Conservation (phyloP, 768 basidiomycete species). For the Holtermanniella nyarrowii region DNA sequence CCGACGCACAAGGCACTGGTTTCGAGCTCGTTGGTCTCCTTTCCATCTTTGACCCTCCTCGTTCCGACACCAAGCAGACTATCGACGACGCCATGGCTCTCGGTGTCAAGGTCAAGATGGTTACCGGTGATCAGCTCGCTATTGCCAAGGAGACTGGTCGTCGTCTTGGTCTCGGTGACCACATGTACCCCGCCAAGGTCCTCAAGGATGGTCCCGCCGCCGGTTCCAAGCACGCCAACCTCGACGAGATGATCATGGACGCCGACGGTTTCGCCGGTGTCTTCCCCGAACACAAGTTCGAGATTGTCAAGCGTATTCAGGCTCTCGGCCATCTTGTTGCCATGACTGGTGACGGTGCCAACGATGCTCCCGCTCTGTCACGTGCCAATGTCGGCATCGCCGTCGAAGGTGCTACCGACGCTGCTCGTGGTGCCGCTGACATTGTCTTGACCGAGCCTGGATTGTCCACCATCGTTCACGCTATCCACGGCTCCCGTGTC, state of each 20-base stretch:
- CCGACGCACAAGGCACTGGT: conserved; percentile 82
- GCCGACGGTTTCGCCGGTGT: conserved; percentile 98
- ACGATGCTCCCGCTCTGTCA: conserved; percentile 93
- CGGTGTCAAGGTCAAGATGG: conserved; percentile 99
- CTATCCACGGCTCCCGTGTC: conserved; percentile 93
- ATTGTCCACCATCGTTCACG: conserved; percentile 97
- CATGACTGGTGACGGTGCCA: conserved; percentile 99
- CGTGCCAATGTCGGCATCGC: conserved; percentile 99
- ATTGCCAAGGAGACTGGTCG: conserved; percentile 99
- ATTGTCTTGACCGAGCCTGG: conserved; percentile 97
- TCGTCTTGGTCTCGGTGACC: conserved; percentile 93
- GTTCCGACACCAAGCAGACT: conserved; percentile 96
- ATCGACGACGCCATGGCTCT: conserved; percentile 93
- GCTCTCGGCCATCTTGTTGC: conserved; percentile 91
- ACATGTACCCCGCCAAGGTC: conserved; percentile 99
- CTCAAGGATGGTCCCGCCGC: conserved; percentile 90
- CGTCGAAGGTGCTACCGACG: conserved; percentile 97
- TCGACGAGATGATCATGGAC: conserved; percentile 99
- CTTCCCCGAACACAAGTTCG: conserved; percentile 99
- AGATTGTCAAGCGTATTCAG: conserved; percentile 97
- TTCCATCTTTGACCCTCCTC: conserved; percentile 94
- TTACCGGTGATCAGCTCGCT: conserved; percentile 99
- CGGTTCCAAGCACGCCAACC: conserved; percentile 65
- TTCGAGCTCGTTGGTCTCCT: conserved; percentile 96
- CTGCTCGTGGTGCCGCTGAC: conserved; percentile 95